These are phyloP conservation scores for Alternaria arborescens DNA, from an alignment of 2,329 filamentous ascomycete species.

Conservation along the genomic window DNA sequence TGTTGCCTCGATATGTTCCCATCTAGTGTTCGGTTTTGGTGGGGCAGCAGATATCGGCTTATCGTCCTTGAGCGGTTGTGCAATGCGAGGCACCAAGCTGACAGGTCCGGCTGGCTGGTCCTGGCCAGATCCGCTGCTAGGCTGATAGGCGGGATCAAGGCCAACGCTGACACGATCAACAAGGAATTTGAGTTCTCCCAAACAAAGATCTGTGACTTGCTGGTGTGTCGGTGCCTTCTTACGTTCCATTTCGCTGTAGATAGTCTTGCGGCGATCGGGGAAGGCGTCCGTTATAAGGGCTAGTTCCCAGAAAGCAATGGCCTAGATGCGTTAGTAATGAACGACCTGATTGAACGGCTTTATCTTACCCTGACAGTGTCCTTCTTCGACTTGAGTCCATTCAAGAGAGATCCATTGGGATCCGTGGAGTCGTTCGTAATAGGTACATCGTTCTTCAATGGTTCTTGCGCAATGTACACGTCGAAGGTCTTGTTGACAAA, in stretches of 20 bases:
- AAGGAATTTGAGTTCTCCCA: conserved; percentile 73
- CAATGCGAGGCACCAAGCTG: conserved; percentile 60
- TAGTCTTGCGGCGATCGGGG: conserved; percentile 76
- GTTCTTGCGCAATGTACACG: conserved; percentile 79
- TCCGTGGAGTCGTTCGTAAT: conserved; percentile 87
- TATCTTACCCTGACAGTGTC: conserved; percentile 72
- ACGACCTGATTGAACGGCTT: neutral
- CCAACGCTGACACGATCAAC: conserved; percentile 70
- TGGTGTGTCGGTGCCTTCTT: conserved; percentile 81
- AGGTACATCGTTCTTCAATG: conserved; percentile 83
- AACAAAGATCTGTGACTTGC: conserved; percentile 75
- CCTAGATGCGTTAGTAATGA: conserved; percentile 53
- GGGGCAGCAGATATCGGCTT: conserved; percentile 56
- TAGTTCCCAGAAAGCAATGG: conserved; percentile 92
- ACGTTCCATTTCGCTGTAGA: conserved; percentile 88
- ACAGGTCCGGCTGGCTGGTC: conserved; percentile 42
- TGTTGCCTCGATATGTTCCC: conserved; percentile 37
- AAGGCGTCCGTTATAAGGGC: conserved; percentile 79
- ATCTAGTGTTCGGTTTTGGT: conserved; percentile 49
- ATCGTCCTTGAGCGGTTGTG: conserved; percentile 58
- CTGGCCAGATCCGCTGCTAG: conserved; percentile 22
- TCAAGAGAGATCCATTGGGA: conserved; percentile 87
- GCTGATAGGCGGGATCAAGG: conserved; percentile 37
- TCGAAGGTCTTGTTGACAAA: conserved; percentile 80
- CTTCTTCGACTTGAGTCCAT: conserved; percentile 84